Conservation (phyloP, 2,329 filamentous ascomycete genomes). For the Curvularia spicifera region DNA sequence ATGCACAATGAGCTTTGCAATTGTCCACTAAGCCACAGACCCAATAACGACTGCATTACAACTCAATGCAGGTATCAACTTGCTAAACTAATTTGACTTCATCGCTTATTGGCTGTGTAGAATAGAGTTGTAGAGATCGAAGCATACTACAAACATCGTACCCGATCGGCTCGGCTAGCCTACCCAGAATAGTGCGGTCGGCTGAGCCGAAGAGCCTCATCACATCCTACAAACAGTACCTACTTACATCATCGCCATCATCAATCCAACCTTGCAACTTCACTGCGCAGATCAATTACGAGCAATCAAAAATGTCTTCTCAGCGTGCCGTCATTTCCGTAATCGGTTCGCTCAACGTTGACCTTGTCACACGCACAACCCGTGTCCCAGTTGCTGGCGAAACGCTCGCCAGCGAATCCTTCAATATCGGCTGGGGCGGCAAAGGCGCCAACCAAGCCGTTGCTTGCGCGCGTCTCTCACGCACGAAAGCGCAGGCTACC, state of each 20-base stretch:
- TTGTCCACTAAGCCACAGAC: too few species aligned
- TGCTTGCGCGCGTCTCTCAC: conserved; percentile 81
- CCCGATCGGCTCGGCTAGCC: conserved; percentile 12
- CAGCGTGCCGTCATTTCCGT: conserved; percentile 69
- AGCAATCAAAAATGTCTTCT: conserved; percentile 26
- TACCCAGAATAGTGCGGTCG: conserved; percentile 11
- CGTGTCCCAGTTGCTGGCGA: conserved; percentile 85
- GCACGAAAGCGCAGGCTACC: conserved; percentile 50
- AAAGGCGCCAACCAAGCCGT: conserved; percentile 98
- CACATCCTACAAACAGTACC: not conserved
- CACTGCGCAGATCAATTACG: not conserved
- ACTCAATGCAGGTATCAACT: too few species aligned
- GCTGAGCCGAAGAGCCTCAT: conserved; percentile 8
- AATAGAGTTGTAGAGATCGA: not conserved
- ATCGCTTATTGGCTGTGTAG: too few species aligned
- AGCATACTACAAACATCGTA: not conserved
- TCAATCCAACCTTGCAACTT: conserved; percentile 1
- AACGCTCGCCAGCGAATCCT: conserved; percentile 80
- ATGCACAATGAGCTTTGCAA: too few species aligned
- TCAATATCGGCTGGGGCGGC: conserved; percentile 82
- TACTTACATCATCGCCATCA: conserved; percentile 2
- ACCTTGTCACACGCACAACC: conserved; percentile 86
- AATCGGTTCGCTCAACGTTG: conserved; percentile 92
- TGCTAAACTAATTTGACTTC: too few species aligned
- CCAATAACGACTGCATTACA: too few species aligned